Conservation (phyloP, 345 rosid species). For the Salix arbutifolia region DNA sequence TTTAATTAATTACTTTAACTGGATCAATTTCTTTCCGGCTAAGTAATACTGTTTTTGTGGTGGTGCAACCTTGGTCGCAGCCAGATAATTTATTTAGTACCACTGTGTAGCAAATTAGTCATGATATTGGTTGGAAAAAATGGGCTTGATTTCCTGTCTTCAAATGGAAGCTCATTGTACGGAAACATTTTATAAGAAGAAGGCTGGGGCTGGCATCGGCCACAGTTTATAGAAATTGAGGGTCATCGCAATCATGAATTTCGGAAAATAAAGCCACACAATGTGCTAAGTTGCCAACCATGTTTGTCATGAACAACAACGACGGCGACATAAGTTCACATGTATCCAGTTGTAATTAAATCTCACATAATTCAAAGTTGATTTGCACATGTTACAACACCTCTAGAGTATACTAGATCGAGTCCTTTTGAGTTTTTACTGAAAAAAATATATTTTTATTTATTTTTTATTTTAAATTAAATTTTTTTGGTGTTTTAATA, state of each 20-base stretch:
- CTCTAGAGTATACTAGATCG: not conserved
- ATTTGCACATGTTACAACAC: not conserved
- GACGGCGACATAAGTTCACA: not conserved
- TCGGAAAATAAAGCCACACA: not conserved
- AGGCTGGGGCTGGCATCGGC: not conserved
- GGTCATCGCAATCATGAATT: not conserved
- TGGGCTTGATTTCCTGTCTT: too few species aligned
- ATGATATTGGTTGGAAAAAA: not conserved
- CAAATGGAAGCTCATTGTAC: not conserved
- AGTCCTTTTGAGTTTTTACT: too few species aligned
- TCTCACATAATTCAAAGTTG: not conserved
- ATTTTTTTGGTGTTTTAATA: too few species aligned
- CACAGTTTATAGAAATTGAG: not conserved
- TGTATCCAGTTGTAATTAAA: not conserved
- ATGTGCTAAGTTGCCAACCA: not conserved
- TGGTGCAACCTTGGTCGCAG: not conserved
- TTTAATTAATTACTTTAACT: too few species aligned
- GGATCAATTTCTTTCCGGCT: not conserved
- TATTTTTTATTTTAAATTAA: too few species aligned
- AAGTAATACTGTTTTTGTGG: not conserved
- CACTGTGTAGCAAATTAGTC: not conserved
- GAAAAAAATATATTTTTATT: too few species aligned
- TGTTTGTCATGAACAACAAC: not conserved
- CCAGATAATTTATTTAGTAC: not conserved
- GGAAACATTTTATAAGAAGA: not conserved